These are phyloP conservation scores for Ambrosiella cleistominuta DNA, from an alignment of 2,329 filamentous ascomycete genomes.

Conservation along the genomic window DNA sequence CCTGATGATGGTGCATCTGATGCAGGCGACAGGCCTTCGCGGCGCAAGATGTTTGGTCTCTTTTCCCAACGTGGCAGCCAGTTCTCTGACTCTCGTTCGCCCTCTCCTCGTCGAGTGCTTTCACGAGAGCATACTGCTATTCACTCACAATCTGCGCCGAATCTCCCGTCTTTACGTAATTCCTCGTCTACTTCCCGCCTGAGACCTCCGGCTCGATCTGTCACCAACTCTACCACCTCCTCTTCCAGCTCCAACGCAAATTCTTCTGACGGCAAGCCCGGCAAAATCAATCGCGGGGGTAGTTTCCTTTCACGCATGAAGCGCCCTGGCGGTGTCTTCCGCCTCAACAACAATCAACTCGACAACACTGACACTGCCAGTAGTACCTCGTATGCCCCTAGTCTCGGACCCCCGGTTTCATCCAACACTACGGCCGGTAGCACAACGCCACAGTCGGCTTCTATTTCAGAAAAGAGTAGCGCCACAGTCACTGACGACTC, in stretches of 20 bases:
- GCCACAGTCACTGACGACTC: constrained; percentile 27
- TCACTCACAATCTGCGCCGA: constrained; percentile 12
- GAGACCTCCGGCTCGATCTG: constrained; percentile 4
- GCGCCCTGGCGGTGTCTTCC: constrained; percentile 26
- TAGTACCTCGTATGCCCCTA: constrained; percentile 28
- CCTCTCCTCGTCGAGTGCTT: constrained; percentile 11
- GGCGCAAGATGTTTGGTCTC: constrained; percentile 13
- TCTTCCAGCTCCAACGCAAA: constrained; percentile 10
- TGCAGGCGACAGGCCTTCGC: constrained; percentile 5
- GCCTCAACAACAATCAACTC: constrained; percentile 22
- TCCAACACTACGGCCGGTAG: constrained; percentile 21
- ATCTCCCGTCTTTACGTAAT: constrained; percentile 9
- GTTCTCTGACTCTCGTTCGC: constrained; percentile 11
- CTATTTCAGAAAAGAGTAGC: constrained; percentile 22
- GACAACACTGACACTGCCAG: constrained; percentile 26
- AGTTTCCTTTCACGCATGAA: constrained; percentile 34
- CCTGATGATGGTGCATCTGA: constrained; percentile 7
- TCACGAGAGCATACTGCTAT: constrained; percentile 2
- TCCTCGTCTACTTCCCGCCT: constrained; percentile 8
- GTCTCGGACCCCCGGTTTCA: constrained; percentile 23
- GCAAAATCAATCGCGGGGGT: constrained; percentile 11
- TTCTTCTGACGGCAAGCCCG: constrained; percentile 25
- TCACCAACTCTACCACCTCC: neutral
- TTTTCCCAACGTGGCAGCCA: constrained; percentile 10
- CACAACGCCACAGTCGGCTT: constrained; percentile 24